Evolutionary conservation across 108 stramenopile genomes (phyloP).

Genomic region (Nitzschia putrida): DNA sequence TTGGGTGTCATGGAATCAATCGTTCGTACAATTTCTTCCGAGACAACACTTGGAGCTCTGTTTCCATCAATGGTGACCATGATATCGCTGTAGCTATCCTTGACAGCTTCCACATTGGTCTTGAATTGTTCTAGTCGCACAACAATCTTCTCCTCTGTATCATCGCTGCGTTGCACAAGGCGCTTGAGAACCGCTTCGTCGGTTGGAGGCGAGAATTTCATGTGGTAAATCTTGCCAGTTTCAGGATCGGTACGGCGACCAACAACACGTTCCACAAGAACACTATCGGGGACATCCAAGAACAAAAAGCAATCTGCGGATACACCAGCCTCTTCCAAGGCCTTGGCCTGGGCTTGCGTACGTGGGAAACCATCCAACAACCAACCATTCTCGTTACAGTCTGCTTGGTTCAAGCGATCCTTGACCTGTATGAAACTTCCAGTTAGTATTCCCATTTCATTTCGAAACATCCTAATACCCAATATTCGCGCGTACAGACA

Average conservation of each 20-base stretch:
- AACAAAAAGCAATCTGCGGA: slow-evolving; percentile 89
- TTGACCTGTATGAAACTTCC: slow-evolving; percentile 49
- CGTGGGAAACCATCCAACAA: slow-evolving; percentile 98
- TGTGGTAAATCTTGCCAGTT: slow-evolving; percentile 96
- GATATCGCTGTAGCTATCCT: slow-evolving; percentile 70
- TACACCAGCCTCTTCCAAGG: slow-evolving; percentile 81
- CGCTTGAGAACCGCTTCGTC: slow-evolving; percentile 71
- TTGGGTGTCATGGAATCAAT: slow-evolving; percentile 25
- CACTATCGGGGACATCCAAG: slow-evolving; percentile 91
- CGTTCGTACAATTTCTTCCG: slow-evolving; percentile 47
- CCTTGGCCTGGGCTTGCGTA: slow-evolving; percentile 91
- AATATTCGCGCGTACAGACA: background rate
- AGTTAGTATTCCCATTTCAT: too few species aligned
- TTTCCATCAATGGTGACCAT: slow-evolving; percentile 80
- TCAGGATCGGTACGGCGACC: slow-evolving; percentile 95
- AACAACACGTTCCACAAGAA: slow-evolving; percentile 92
- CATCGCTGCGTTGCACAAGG: slow-evolving; percentile 90
- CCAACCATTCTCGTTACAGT: slow-evolving; percentile 90
- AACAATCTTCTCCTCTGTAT: slow-evolving; percentile 95
- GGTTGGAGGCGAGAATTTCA: slow-evolving; percentile 88
- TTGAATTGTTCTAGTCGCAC: slow-evolving; percentile 91
- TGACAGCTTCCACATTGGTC: slow-evolving; percentile 83
- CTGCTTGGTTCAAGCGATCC: slow-evolving; percentile 79
- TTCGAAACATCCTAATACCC: background rate
- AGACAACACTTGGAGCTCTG: slow-evolving; percentile 60